Base-by-base conservation (phyloP, 257 asterid species). In the Rubia yunnanensis region DNA sequence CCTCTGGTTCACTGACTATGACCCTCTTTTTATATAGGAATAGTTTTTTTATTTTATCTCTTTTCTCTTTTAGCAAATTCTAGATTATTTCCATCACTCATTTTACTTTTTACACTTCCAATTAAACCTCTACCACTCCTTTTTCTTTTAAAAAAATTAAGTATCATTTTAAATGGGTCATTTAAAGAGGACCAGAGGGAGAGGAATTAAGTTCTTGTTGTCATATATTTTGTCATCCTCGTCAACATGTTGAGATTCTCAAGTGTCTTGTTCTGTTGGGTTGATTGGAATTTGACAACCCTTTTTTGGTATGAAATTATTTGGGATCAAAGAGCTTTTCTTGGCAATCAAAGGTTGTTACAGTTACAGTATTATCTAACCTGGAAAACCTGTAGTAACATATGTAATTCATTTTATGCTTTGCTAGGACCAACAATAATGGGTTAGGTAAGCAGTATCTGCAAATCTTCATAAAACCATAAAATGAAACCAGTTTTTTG, bases 201-300 rank as follows among this genome's bases (percentile, higher is more conserved):
- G 14, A 50, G 57, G n/a, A 50, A 50, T 53, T 24, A 20, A 53
- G 31, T 24, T 14, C 59, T 50, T 53, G 5, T 53, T 53, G 59
- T 53, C 31, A 23, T 50, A 20, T 20, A n/a, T 57, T 57, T 57
- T 28, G 38, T 57, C 38, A 66, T 74, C 4, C 65, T 46, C 55
- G 23, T 32, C 76, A 78, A 84, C 86, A 79, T 84, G 89, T 48
- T 46, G 66, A 77, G 78, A 84, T 79, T 79, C 89, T 56, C 67
- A 55, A 46, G 26, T 68, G 66, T 76, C 67, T 39, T 38, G 32
- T 64, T 49, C 58, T 24, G 48, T 64, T 56, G 69, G 41, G 28
- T 31, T 62, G 50, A 68, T 39, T 60, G 32, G 3, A 11, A 34
- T 44, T 15, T 44, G 52, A 44, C 52, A 44, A 44, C 20, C 7